Conservation (phyloP, 352 stramenopile genomes). For the Globisporangium middletonii region DNA sequence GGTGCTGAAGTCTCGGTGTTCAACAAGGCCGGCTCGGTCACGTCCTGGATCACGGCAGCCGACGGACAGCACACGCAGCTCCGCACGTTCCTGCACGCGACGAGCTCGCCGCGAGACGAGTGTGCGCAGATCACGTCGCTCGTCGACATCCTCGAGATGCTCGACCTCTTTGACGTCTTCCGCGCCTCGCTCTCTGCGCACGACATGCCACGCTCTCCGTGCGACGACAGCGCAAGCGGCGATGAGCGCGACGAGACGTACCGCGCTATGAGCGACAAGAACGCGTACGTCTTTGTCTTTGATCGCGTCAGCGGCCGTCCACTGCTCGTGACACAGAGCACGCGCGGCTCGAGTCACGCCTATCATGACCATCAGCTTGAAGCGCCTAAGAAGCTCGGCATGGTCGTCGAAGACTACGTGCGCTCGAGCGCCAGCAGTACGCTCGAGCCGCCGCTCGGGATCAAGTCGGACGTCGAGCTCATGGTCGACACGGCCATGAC, state of each 20-base stretch:
- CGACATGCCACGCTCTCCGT: conserved; percentile 5
- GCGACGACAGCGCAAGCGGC: neutral
- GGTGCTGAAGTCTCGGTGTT: conserved; percentile 38
- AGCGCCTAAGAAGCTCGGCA: conserved; percentile 14
- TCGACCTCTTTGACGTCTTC: conserved; percentile 46
- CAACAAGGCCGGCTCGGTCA: conserved; percentile 28
- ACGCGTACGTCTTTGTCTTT: conserved; percentile 44
- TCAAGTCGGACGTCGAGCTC: conserved; percentile 56
- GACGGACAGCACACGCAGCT: conserved; percentile 35
- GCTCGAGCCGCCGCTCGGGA: conserved; percentile 26
- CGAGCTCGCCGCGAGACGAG: conserved; percentile 3
- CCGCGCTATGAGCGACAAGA: conserved; percentile 27
- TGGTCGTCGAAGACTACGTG: conserved; percentile 40
- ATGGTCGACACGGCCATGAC: conserved; percentile 38
- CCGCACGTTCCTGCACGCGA: conserved; percentile 20
- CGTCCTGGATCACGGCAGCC: conserved; percentile 39
- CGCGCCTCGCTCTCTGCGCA: conserved; percentile 15
- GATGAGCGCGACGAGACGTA: neutral
- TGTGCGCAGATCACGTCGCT: conserved; percentile 29
- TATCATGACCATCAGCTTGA: neutral
- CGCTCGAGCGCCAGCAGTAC: conserved; percentile 15
- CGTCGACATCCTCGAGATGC: conserved; percentile 33
- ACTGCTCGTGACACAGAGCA: conserved; percentile 28
- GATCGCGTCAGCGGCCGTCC: conserved; percentile 26
- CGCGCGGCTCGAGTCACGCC: neutral